phyloP scores from a whole-genome alignment of 169 alveolate species.

The Babesia bigemina region DNA sequence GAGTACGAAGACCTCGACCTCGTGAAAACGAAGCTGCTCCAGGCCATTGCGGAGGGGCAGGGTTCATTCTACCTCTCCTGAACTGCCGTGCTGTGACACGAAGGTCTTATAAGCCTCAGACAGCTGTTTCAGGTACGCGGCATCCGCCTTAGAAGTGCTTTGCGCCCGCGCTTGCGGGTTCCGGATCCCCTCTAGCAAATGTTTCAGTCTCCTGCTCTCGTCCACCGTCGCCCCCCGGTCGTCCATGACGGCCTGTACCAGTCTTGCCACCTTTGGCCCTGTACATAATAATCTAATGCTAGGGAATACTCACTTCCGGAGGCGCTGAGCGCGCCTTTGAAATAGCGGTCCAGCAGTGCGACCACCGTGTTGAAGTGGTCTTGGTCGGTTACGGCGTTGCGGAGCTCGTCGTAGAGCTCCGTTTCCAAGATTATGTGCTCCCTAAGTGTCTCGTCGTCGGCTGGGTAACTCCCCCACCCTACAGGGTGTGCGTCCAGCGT shows the following conservation, averaged over 20 bases:
- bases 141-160: background rate
- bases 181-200: slow-evolving; percentile 5
- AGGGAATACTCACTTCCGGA: slow-evolving; percentile 2
- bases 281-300: background rate
- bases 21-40: slow-evolving; percentile 78
- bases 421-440: slow-evolving; percentile 10
- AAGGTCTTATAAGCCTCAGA: slow-evolving; percentile 4
- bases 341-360: slow-evolving; percentile 17
- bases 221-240: slow-evolving; percentile 25
- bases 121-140: slow-evolving; percentile 24
- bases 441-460: background rate
- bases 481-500: slow-evolving; percentile 29
- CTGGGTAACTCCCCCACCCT: slow-evolving; percentile 29
- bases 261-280: slow-evolving; percentile 15
- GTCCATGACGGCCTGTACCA: slow-evolving; percentile 22
- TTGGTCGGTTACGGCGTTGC: slow-evolving; percentile 6
- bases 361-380: background rate
- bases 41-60: slow-evolving; percentile 91
- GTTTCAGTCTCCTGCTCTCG: slow-evolving; percentile 23
- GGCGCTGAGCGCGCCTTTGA: slow-evolving; percentile 33
- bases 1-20: slow-evolving; percentile 85
- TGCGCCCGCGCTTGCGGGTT: slow-evolving; percentile 1
- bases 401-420: slow-evolving; percentile 22
- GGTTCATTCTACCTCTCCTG: slow-evolving; percentile 85
- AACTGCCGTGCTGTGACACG: background rate